Evolutionary conservation across 768 basidiomycete genomes (phyloP), one percentile per base, ranked within the genome.

Genomic region (Tricholoma terreum): DNA sequence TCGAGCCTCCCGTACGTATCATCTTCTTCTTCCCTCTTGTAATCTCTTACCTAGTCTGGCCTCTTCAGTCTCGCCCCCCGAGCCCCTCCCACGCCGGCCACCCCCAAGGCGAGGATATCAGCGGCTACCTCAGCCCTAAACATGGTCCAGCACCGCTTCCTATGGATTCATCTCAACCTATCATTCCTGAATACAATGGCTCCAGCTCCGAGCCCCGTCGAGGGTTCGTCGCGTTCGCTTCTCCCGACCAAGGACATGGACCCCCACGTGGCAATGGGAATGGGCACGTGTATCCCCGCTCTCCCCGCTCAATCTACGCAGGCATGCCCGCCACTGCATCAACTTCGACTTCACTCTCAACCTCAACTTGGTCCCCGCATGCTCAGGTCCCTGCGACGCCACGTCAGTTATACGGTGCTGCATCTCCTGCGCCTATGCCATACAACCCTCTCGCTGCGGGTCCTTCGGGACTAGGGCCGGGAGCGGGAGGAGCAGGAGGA

Each of bases 1-100:
- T 65, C 11, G 46, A 56, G 51, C 58, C 61, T 51, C 64, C 64
- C 11, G 63, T 59, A 49, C 30, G 59, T 57, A 17, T 14, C 14
- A 11, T 40, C n/a, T 24, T 36, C n/a, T 24, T 36, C 9, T 21
- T 14, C 19, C 21, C n/a, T 19, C 9, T 55, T 21, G n/a, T 21
- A 22, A 21, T 38, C 12, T 11, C 24, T 15, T 38, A 35, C 14
- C 42, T 11, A 54, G n/a, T 14, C 27, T 30, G 30, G 9, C 1
- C 14, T 19, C 7, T 6, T 19, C 15, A 54, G 52, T 54, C 52
- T 15, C 52, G 52, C 43, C 52, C 52, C 31, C 31, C 36, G 17
- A 53, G 52, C n/a, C 52, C 38, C n/a, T 31, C 46, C 10, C 15
- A n/a, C 15, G 6, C 30, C 8, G 22, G 46, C 15, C 52, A 43